Conservation (phyloP, 2,329 filamentous ascomycete genomes). For the Pseudogymnoascus pannorum region DNA sequence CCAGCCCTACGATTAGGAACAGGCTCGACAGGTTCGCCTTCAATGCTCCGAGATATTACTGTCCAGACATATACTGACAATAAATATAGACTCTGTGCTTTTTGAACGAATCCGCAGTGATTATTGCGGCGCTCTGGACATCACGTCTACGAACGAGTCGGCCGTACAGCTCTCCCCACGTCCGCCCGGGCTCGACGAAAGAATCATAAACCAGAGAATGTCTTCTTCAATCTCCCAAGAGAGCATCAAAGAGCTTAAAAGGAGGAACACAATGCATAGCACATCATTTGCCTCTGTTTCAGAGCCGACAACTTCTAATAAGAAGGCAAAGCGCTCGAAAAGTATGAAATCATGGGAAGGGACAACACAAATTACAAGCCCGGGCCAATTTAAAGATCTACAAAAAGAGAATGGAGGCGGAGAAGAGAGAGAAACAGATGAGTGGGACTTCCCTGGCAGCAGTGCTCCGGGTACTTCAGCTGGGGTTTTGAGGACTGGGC, state of each 20-base stretch:
- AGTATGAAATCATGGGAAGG: conserved; percentile 5
- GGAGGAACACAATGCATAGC: conserved; percentile 9
- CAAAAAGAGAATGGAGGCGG: background rate
- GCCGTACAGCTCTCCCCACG: background rate
- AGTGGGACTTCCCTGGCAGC: conserved; percentile 13
- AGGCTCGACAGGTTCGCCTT: conserved; percentile 10
- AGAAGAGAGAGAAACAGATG: background rate
- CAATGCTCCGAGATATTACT: background rate
- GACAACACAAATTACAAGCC: conserved; percentile 8
- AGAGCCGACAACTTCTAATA: background rate
- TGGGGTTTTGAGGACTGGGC: background rate
- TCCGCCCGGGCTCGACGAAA: conserved; percentile 1
- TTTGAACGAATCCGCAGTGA: conserved; percentile 11
- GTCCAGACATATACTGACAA: background rate
- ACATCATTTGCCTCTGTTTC: conserved; percentile 8
- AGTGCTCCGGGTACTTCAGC: conserved; percentile 4
- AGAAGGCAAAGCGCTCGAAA: conserved; percentile 8
- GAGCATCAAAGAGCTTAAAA: background rate
- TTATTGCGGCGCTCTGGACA: background rate
- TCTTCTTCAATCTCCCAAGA: conserved; percentile 5
- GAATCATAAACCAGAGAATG: conserved; percentile 9
- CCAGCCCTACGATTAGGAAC: conserved; percentile 1
- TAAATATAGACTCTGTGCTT: conserved; percentile 7
- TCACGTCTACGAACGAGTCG: background rate
- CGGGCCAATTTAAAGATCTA: background rate